phyloP scores from a whole-genome alignment of 148 eudicot species.

The Euryodendron excelsum region DNA sequence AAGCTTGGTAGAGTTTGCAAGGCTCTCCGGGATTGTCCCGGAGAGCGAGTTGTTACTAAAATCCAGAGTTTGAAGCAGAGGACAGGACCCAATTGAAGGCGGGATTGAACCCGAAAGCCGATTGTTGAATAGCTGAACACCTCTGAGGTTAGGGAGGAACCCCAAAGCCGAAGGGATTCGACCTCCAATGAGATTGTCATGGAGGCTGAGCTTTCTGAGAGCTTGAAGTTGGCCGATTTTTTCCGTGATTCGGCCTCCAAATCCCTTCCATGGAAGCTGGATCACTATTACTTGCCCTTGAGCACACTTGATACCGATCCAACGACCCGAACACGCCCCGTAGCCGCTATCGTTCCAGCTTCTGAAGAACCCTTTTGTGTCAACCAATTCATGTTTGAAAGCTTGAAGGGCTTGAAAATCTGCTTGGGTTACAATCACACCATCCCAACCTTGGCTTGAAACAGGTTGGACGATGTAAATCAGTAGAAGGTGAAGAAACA shows the following conservation, averaged over 20 bases:
- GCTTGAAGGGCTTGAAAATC: constrained; percentile 78
- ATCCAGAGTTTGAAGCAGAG: constrained; percentile 67
- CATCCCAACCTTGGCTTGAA: constrained; percentile 55
- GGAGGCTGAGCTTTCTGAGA: constrained; percentile 79
- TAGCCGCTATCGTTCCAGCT: constrained; percentile 75
- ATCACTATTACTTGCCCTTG: constrained; percentile 84
- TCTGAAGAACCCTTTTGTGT: constrained; percentile 59
- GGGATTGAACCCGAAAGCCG: constrained; percentile 71
- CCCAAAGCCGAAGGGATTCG: constrained; percentile 64
- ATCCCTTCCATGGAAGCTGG: constrained; percentile 77
- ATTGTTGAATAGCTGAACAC: constrained; percentile 72
- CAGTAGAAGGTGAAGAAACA: constrained; percentile 27
- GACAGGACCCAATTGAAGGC: constrained; percentile 52
- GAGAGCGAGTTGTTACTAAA: constrained; percentile 54
- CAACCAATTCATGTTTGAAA: constrained; percentile 57
- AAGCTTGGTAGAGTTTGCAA: constrained; percentile 57
- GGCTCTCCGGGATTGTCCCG: constrained; percentile 54
- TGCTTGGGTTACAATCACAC: constrained; percentile 62
- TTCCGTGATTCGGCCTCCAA: constrained; percentile 59
- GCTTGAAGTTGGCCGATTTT: constrained; percentile 68
- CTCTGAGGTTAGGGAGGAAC: constrained; percentile 67
- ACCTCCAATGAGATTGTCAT: constrained; percentile 65
- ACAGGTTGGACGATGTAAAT: constrained; percentile 18
- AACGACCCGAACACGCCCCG: constrained; percentile 75
- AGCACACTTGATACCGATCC: constrained; percentile 85